Evolutionary conservation across 768 basidiomycete genomes (phyloP), one percentile per base, ranked within the genome.

Genomic region (Agrocybe chaxingu): DNA sequence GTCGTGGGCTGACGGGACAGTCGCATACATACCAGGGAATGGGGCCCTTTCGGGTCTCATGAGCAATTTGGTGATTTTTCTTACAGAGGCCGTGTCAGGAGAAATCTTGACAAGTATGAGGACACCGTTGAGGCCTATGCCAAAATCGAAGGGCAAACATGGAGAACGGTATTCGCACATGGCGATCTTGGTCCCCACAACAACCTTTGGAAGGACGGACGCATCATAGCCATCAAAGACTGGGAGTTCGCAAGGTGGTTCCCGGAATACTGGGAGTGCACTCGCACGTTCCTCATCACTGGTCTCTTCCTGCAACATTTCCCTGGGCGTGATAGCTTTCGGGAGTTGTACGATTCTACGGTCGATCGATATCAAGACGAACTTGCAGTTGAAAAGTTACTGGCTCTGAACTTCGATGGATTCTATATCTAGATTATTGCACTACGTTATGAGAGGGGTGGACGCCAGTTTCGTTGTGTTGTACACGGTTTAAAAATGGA

Each of bases 111-210:
- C 24, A 35, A 40, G 8, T 50, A 53, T 33, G 43, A 42, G 33
- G 42, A 44, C 18, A 32, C 49, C 18, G 55, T 44, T 33, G 52
- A 50, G 31, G 35, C 48, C 2, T 48, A 52, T 10, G 31, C 45
- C 12, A 55, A 48, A 24, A 38, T 43, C 9, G 8, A 24, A 31
- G 45, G 31, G 36, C 48, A 36, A 30, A 29, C 19, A 13, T 58
- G 54, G 29, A 43, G 31, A 42, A 55, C 48, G 3, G 51, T 55
- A 33, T 58, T 55, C 47, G 33, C 54, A 19, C 60, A 57, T 43
- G 55, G 55, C n/a, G 55, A 57, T 49, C 32, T 57, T n/a, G 51
- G 54, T 32, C 54, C 59, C 32, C 45, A 56, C 34, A 57, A 57
- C 35, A 56, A 56, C 32, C 38, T 60, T 13, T 54, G 51, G 43